These are phyloP conservation scores for Echium plantagineum DNA, from an alignment of 257 asterid genomes.

Conservation along the genomic window DNA sequence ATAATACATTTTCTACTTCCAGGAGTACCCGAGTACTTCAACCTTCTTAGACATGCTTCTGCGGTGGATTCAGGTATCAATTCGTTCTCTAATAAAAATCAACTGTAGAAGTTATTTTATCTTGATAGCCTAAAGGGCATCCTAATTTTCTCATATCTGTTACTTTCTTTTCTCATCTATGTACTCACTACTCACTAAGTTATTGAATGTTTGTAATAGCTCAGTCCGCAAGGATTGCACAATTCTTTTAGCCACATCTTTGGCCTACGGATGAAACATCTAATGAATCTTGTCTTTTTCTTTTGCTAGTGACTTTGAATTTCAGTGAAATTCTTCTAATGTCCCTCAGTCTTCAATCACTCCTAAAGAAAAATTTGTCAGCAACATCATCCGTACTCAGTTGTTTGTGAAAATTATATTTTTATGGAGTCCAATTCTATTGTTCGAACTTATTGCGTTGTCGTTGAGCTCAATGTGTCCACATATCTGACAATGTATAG, in stretches of 20 bases:
- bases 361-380: too few species aligned
- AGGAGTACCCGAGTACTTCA: conserved; percentile 46
- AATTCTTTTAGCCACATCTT: neutral
- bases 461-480: neutral
- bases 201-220: neutral
- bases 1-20: conserved; percentile 8
- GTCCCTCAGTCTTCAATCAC: too few species aligned
- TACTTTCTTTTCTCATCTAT: neutral
- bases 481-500: neutral
- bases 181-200: neutral
- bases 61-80: conserved; percentile 77
- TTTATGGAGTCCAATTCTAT: too few species aligned
- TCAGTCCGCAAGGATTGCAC: neutral
- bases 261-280: neutral
- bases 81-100: neutral
- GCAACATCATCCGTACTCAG: too few species aligned
- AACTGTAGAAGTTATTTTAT: neutral
- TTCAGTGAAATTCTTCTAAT: too few species aligned
- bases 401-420: too few species aligned
- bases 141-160: neutral
- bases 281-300: too few species aligned
- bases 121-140: neutral
- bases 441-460: neutral
- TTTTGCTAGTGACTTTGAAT: too few species aligned
- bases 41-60: conserved; percentile 66